Conservation (phyloP, 352 stramenopile genomes). For the Plasmopara halstedii region DNA sequence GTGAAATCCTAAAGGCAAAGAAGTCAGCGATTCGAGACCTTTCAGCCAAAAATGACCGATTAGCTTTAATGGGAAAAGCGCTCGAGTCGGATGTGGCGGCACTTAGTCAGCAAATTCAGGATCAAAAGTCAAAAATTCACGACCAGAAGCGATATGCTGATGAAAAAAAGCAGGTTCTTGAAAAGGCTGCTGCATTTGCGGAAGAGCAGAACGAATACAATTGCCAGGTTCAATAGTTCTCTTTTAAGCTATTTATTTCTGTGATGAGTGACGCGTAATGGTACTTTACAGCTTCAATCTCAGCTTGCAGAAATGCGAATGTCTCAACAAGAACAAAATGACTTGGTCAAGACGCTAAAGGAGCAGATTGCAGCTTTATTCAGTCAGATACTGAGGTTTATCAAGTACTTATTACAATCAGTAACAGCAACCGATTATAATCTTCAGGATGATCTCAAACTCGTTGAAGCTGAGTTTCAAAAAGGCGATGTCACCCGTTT, state of each 20-base stretch:
- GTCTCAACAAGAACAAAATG: constrained; percentile 8
- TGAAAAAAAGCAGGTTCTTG: constrained; percentile 16
- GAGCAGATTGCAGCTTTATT: constrained; percentile 8
- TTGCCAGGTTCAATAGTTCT: constrained; percentile 15
- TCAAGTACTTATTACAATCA: constrained; percentile 6
- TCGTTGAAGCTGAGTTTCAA: constrained; percentile 13
- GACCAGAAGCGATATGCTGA: constrained; percentile 7
- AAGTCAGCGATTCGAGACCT: constrained; percentile 18
- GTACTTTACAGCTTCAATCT: constrained; percentile 4
- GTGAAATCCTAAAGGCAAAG: constrained; percentile 4
- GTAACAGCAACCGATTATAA: constrained; percentile 7
- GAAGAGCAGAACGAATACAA: constrained; percentile 34
- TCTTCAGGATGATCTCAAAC: constrained; percentile 13
- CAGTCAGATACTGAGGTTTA: constrained; percentile 9
- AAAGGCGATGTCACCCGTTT: constrained; percentile 32
- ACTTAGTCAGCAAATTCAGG: constrained; percentile 8
- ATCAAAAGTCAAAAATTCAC: constrained; percentile 9
- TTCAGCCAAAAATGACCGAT: constrained; percentile 26
- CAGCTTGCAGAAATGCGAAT: constrained; percentile 13
- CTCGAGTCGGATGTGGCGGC: constrained; percentile 15
- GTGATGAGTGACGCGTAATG: neutral
- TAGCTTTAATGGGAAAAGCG: constrained; percentile 22
- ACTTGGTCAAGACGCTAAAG: constrained; percentile 8
- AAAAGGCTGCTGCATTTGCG: constrained; percentile 18
- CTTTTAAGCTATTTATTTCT: neutral